Evolutionary conservation across 164 flowering plant genomes (phyloP), one percentile per base, ranked within the genome.

Genomic region (Buxus sempervirens): DNA sequence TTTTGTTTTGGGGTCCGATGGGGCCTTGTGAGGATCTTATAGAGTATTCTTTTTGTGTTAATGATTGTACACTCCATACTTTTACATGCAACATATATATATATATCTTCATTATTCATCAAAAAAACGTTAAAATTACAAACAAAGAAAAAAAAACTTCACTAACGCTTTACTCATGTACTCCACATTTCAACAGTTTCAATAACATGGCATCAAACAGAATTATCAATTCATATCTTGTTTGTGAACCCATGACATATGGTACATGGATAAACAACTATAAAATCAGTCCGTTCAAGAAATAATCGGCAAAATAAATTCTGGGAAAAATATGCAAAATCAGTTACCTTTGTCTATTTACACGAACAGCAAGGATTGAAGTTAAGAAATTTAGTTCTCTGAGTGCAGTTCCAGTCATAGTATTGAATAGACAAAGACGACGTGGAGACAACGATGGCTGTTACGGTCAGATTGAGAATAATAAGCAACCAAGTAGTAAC

Each of bases 391-490:
- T 93, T 57, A 93, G 76, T 67, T 91, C 97, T 72, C 84, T 78
- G 21, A 88, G 85, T 69, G 97, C 78, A 76, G 77, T 65, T 70
- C 90, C 94, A 25, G 83, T 87, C 12, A 73, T 75, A 14, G 89
- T 89, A 72, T 93, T 90, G 73, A 91, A 93, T 67, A 93, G 78
- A 76, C 96, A 88, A 49, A 93, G 86, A 26, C 98, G 85, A 32
- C 97, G 88, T 26, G 98, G 98, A 7, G 98, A 93, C 62, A 93
- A 76, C 72, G 91, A 83, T 54, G 95, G 88, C 97, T 91, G 88
- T 67, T 22, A 19, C 54, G 74, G 53, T 66, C 62, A 74, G 49
- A 68, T 36, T 58, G 65, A 59, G 27, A 63, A 55, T 0, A 63
- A 23, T 58, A 64, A 58, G 51, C 45, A 67, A 57, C 67, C 42